Evolutionary conservation across 805 yeast genomes (phyloP), one percentile per base, ranked within the genome.

Genomic region (Candida insectalens): DNA sequence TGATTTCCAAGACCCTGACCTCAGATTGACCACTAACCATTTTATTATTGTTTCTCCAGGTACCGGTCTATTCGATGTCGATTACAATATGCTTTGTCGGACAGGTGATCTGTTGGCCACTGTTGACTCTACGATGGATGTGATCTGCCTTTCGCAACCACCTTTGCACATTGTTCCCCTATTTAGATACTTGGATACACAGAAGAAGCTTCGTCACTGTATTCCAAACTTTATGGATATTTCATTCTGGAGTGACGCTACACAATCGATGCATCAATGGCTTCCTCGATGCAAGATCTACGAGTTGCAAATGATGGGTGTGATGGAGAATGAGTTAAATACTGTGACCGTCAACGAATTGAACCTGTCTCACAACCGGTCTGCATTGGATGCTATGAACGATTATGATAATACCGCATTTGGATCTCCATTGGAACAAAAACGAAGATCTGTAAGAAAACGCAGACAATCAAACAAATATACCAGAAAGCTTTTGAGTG

Each of bases 251-350:
- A 74, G 71, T 35, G 34, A 32, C 15, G 53, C 67, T 3, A 62
- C 65, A 19, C 60, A 62, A 15, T 46, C 56, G 4, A 57, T 58
- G 23, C 63, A 63, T 21, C 81, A 74, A 44, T 89, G 97, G 96
- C 70, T 80, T n/a, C 96, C 98, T 0, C 65, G 92, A 23, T 87
- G 96, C 55, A 85, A 84, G 47, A 88, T 92, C 33, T 89, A 92
- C 54, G 97, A 89, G 48, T 59, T 92, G 14, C 97, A 92, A 53
- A 92, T 92, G 96, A 89, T 89, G 94, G 97, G 97, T 0, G 71
- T 92, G 6, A 85, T 89, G 79, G 97, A 89, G 47, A 84, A 83
- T 46, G 96, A 92, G 48, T 63, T 77, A 37, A 74, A 77, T 42
- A 74, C 80, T 9, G 71, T 81, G 6, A 71, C 76, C 6, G 70